Conservation (phyloP, 768 basidiomycete species). For the Coprinopsis marcescibilis region DNA sequence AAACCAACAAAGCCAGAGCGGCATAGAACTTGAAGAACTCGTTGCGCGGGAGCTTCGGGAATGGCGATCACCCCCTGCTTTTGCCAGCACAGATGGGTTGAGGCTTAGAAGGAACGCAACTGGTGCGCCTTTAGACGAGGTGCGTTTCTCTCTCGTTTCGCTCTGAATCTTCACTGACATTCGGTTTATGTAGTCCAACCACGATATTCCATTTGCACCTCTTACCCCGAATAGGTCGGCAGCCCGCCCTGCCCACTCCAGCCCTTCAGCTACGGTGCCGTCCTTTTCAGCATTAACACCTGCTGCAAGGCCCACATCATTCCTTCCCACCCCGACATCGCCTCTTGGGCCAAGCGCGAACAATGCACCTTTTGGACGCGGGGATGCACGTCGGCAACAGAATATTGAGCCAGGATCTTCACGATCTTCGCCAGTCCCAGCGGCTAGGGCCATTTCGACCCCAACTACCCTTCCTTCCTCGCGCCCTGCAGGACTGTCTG, state of each 20-base stretch:
- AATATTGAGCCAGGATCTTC: no score
- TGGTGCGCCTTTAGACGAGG: constrained; percentile 41
- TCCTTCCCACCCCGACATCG: neutral
- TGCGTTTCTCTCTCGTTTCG: constrained; percentile 19
- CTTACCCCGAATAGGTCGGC: constrained; percentile 15
- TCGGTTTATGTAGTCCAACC: constrained; percentile 33
- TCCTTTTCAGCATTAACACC: neutral
- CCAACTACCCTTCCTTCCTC: no score
- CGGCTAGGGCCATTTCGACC: no score
- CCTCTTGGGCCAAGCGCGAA: neutral
- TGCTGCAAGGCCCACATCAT: neutral
- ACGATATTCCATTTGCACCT: constrained; percentile 34
- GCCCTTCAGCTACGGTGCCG: neutral
- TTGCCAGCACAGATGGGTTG: constrained; percentile 22
- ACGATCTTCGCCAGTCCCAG: no score
- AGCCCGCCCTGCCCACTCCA: constrained; percentile 2
- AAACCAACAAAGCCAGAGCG: constrained; percentile 11
- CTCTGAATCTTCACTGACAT: constrained; percentile 4
- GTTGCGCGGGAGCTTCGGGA: constrained; percentile 44
- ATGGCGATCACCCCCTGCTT: constrained; percentile 40
- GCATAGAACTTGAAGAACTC: constrained; percentile 48
- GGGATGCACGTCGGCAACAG: no score
- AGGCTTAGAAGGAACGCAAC: constrained; percentile 24
- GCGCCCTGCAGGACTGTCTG: no score
- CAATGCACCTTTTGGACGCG: no score